Base-by-base conservation (phyloP, 2,329 filamentous ascomycete species). In the Calcarisporium arbuscula region DNA sequence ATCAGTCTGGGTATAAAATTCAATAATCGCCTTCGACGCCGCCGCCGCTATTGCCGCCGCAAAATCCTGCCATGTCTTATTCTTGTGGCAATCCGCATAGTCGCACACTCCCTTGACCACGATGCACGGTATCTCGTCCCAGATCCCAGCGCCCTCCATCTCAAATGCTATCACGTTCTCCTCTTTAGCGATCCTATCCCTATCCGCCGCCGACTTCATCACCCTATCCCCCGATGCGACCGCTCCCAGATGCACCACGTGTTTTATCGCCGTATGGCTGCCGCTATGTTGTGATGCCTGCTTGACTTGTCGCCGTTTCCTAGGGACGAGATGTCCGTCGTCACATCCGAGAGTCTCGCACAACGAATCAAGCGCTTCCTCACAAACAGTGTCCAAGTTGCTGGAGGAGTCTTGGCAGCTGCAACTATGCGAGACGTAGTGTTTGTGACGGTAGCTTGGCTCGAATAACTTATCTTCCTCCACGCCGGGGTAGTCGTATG, bases 81-180 rank as follows among this genome's bases (percentile, higher is more conserved):
- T 54, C 43, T 63, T 61, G 43, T 65, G 61, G 23, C 54, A 52
- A 38, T 65, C 62, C 0, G 58, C 54, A 38, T 64, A 65, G 44
- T 64, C 56, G 28, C 55, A 59, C 1, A 60, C 56, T 4, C 59
- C 58, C 23, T 59, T 58, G 28, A 65, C 54, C 1, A 58, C 47
- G 1, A 64, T 29, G 19, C 55, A 58, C 0, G 58, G 58, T 4
- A 61, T 41, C 1, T 40, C 39, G 5, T 51, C 50, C 48, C 49
- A 56, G 1, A 53, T 36, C 0, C 57, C 56, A 2, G 56, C 54
- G 2, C 52, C 48, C 32, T 59, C 57, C 56, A 57, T 60, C 39
- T 61, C 58, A 26, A 60, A 60, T 0, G 43, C 55, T 11, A 60
- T 49, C 3, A 58, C 35, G 2, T 31, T 30, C 1, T 48, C 35